Evolutionary conservation across 2,329 filamentous ascomycete genomes (phyloP).

Genomic region (Aspergillus luchuensis): DNA sequence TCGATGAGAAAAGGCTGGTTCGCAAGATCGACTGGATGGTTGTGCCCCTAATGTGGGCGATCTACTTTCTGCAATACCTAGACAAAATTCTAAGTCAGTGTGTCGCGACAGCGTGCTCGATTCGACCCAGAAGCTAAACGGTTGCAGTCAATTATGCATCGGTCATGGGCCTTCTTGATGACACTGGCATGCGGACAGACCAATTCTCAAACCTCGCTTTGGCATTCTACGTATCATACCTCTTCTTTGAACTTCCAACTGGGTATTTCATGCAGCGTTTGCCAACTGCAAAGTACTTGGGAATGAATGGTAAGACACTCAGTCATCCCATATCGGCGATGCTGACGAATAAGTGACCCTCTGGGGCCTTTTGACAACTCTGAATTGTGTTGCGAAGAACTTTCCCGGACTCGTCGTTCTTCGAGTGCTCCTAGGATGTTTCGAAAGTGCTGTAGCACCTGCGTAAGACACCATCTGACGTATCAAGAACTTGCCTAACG

Average conservation of each 20-base stretch:
- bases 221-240: slow-evolving; percentile 61
- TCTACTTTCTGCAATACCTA: slow-evolving; percentile 62
- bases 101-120: slow-evolving; percentile 50
- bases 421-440: slow-evolving; percentile 55
- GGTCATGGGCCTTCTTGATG: slow-evolving; percentile 61
- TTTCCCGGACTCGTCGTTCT: slow-evolving; percentile 54
- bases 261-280: slow-evolving; percentile 58
- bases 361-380: slow-evolving; percentile 53
- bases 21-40: slow-evolving; percentile 46
- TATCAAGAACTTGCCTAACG: slow-evolving; percentile 2
- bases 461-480: slow-evolving; percentile 29
- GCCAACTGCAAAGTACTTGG: slow-evolving; percentile 57
- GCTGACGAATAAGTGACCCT: slow-evolving; percentile 28
- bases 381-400: slow-evolving; percentile 54
- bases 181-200: slow-evolving; percentile 57
- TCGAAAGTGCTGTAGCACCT: slow-evolving; percentile 58
- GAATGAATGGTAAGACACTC: slow-evolving; percentile 38
- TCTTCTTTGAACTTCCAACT: slow-evolving; percentile 61
- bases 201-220: slow-evolving; percentile 63
- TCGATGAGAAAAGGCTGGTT: slow-evolving; percentile 36
- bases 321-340: slow-evolving; percentile 28
- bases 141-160: slow-evolving; percentile 53
- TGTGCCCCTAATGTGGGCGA: slow-evolving; percentile 55
- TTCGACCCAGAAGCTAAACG: slow-evolving; percentile 47
- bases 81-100: slow-evolving; percentile 57